Base-by-base conservation (phyloP, 1,284 basidiomycete genomes). In the Gomphus bonarii region DNA sequence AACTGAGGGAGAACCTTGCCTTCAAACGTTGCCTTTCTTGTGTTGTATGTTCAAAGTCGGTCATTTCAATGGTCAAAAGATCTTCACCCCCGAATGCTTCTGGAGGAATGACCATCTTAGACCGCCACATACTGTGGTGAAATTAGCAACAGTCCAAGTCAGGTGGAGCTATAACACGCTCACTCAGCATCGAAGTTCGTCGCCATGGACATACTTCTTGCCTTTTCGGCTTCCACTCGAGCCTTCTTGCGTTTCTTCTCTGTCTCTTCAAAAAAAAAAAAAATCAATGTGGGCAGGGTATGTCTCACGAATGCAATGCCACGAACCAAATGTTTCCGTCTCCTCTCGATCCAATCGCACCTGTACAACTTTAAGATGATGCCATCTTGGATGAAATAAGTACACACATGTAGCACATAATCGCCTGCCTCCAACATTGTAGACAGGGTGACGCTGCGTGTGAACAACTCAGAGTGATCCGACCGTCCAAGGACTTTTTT, bases 401-500 rank as follows among this genome's bases (percentile, higher is more conserved):
- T 31, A 28, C 75, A 61, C 43, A 78, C 79, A 65, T 81, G 78
- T 20, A 79, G 72, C 35, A 78, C 69, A 63, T 79, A 79, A 16
- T 78, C 74, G 14, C 78, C 78, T 3, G 68, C 65, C 18, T 77
- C 73, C 1, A 79, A 66, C 7, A 73, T 60, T 3, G 71, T 54
- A 49, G 74, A 73, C n/a, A 73, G 61, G 52, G 71, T 74, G 10
- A 73, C 71, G 55, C 74, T 76, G 16, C 76, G 66, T 44, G 65
- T 63, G 3, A 64, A 31, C 11, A 31, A 50, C 6, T 18, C 58
- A 1, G 70, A 65, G 20, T 20, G 9, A 9, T 64, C 64, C 1
- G 75, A 76, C 58, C 73, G 70, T 3, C 67, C 70, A 14, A 72
- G 54, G 0, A 66, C 58, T 11, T 71, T 67, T 14, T 64, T 66